Evolutionary conservation across 2,329 filamentous ascomycete species (phyloP), one percentile per base, ranked within the genome.

Genomic region (Colletotrichum cuscutae): DNA sequence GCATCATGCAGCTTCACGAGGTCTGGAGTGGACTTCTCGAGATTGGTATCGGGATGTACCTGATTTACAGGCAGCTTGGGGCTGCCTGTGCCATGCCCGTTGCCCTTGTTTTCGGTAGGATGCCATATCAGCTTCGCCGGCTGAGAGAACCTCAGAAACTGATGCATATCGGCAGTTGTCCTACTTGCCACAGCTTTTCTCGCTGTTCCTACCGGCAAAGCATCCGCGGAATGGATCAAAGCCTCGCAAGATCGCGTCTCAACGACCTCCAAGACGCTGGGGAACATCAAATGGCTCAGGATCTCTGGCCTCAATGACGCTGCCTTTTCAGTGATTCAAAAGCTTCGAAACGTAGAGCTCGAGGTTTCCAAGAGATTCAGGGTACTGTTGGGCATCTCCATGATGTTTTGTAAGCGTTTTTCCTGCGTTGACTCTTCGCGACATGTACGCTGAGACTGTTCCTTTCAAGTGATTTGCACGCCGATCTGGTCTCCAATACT

Each of bases 241-340:
- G 86, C 86, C 11, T 86, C 88, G 19, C 82, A 89, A 75, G 80
- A 80, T 30, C 84, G 87, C 3, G 84, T 89, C 24, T 84, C 83
- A 6, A 82, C 84, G 19, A 89, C 87, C 0, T 81, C 85, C 6
- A 82, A 82, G 5, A 84, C 87, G 75, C 79, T 89, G 0, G 82
- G 82, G 4, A 84, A 83, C 22, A 88, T 89, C 80, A 88, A 87
- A 74, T 84, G 83, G 22, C 81, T 89, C 68, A 89, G 88, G 74
- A 83, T 89, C 66, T 81, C 85, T 0, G 87, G 87, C 0, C 76
- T 89, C 9, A 84, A 82, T 42, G 78, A 83, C 13, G 81, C 81
- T 4, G 85, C 76, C 79, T 79, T 78, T 58, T 61, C 65, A 0
- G 70, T 75, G 11, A 75, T 79, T 11, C 71, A 76, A 24, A 66